Evolutionary conservation across 1,284 basidiomycete genomes (phyloP), one percentile per base, ranked within the genome.

Genomic region (Rhodofomes roseus): DNA sequence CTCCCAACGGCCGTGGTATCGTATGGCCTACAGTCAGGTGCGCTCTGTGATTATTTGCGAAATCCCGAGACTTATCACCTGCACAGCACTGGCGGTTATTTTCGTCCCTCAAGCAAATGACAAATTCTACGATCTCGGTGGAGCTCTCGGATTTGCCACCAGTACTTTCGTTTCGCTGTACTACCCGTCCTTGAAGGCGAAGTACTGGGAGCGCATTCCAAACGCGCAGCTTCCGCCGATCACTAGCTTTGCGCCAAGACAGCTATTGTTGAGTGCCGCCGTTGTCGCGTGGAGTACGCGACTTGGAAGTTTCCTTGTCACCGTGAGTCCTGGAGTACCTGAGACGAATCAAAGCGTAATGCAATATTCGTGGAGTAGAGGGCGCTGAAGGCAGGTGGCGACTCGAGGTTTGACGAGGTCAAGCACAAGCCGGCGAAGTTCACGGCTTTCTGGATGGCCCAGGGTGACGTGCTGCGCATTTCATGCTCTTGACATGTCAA

Each of bases 351-450:
- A n/a, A n/a, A n/a, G n/a, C n/a, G n/a, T n/a, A n/a, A n/a, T n/a
- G n/a, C n/a, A n/a, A n/a, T n/a, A n/a, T n/a, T n/a, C n/a, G n/a
- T n/a, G n/a, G n/a, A n/a, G 16, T 22, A 81, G 78, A 74, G 81
- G 58, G 79, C 83, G 39, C 61, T 78, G 46, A 80, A 77, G 60
- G 71, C 74, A 4, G 81, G 81, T 4, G 76, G 78, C 4, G 89
- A 92, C 70, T 85, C 86, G 8, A 76, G 90, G 18, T 92, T 92
- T 64, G 85, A 90, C 57, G 74, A 86, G 62, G 80, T 90, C 60
- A 91, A 89, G 70, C 81, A 80, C 58, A 68, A 84, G 52, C 87
- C 89, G 1, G 63, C 63, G 29, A 80, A 73, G 57, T 93, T 92
- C 68, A 77, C 85, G 1, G 76, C 70, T 39, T 87, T 80, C 56